Base-by-base conservation (phyloP, 1,139 yeast species). In the Yamadazyma kanchanaburiensis region DNA sequence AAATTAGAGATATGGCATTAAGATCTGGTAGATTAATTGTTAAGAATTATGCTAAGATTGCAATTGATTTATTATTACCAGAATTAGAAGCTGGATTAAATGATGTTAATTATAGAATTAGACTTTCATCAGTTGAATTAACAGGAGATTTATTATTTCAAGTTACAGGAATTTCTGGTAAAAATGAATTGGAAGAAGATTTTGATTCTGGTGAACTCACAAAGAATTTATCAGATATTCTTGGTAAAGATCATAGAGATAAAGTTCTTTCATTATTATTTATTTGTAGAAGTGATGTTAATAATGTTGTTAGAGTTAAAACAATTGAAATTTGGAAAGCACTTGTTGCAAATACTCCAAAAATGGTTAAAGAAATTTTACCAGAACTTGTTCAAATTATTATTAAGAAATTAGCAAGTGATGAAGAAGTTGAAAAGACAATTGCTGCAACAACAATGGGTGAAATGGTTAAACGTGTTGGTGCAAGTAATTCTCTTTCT, bases 241-340 rank as follows among this genome's bases (percentile, higher is more conserved):
- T 94, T 49, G 98, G 98, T 31, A 70, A 71, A 45, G 94, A 84
- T 9, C 86, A 96, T 51, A 83, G 96, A 53, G 94, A 88, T 53
- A 77, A 88, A 39, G 75, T 94, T 25, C 66, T 94, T 49, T 77
- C 97, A 1, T 70, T 88, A 15, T 67, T 94, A 43, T 94, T 89
- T 56, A 80, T 94, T 27, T 88, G 96, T 58, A 88, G 98, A 56
- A 84, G 95, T 19, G 99, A 94, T 65, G 77, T 80, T 28, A 77
- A 94, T 27, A 87, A 87, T 46, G 71, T 81, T 49, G 98, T 94
- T 18, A 80, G 98, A 49, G 78, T 78, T 43, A 86, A 95, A 24
- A 80, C 97, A n/a, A 77, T 87, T 39, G 96, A 91, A 48, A 89
- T 94, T 31, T 94, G 99, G 99, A 89, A 89, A 62, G 88, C 95